Evolutionary conservation across 345 rosid genomes (phyloP), one percentile per base, ranked within the genome.

Genomic region (Acer campestre): DNA sequence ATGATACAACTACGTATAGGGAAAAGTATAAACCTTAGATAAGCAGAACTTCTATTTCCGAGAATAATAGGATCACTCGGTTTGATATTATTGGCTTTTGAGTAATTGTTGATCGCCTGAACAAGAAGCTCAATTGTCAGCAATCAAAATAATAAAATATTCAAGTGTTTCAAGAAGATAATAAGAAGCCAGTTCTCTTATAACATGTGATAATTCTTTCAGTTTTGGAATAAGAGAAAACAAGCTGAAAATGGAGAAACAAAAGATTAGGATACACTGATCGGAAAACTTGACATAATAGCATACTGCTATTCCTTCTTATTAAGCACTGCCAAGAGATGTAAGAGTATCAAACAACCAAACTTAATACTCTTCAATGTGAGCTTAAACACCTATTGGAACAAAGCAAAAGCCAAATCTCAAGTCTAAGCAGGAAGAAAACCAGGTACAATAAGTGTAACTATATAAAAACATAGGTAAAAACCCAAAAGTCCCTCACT

Each of bases 41-140:
- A 92, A 71, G 98, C 88, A 75, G 96, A 83, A 85, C 96, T 81
- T 73, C 99, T 87, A 84, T 92, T 95, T 74, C 93, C 84, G 69
- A 95, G 93, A 82, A 95, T 88, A 79, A 91, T 62, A 77, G 92
- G 90, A 80, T 95, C 96, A 76, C 77, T 79, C 13, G 94, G 92
- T 81, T 91, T 93, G 69, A 95, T 79, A 64, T 82, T 85, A 78
- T 87, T 87, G 73, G 99, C 99, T 80, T 89, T 92, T 23, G 97
- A 85, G 85, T 90, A 95, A 81, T 73, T 84, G 76, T 82, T 84
- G 81, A 93, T 89, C 8, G 98, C 94, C 98, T 93, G 85, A 73
- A 68, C 44, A 70, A 71, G 51, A 62, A 35, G 76, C 1, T 3
- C 20, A 75, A 79, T 53, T 29, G 67, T 80, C 79, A 81, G 72